Conservation (phyloP, 768 basidiomycete genomes). For the Steccherinum ochraceum region DNA sequence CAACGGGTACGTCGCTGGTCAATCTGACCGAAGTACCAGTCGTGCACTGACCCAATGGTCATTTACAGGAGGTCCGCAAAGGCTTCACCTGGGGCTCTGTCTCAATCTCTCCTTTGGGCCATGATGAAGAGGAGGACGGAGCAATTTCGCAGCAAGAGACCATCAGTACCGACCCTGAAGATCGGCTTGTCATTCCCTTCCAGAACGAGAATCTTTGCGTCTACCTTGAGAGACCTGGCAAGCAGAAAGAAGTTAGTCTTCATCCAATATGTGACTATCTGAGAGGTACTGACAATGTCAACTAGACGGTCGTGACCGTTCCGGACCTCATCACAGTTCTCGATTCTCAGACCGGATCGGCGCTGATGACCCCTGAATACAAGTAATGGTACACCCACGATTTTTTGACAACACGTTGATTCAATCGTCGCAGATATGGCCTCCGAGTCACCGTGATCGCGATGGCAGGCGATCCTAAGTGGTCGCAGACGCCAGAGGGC, state of each 20-base stretch:
- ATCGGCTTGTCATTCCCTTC: slow-evolving; percentile 45
- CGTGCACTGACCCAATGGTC: not conserved
- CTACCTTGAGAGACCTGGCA: slow-evolving; percentile 26
- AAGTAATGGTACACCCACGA: slow-evolving; percentile 13
- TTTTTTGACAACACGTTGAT: not conserved
- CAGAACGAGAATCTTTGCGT: slow-evolving; percentile 59
- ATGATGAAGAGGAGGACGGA: slow-evolving; percentile 24
- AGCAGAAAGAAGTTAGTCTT: slow-evolving; percentile 22
- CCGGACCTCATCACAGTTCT: slow-evolving; percentile 62
- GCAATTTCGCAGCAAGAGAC: not conserved
- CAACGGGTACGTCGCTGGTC: slow-evolving; percentile 12
- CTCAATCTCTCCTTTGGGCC: slow-evolving; percentile 22
- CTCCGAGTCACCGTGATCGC: slow-evolving; percentile 49
- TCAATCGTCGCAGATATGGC: slow-evolving; percentile 32
- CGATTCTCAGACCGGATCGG: slow-evolving; percentile 54
- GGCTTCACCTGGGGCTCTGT: slow-evolving; percentile 28
- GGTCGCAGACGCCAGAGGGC: slow-evolving; percentile 44
- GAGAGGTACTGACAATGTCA: slow-evolving; percentile 4
- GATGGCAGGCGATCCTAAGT: slow-evolving; percentile 44
- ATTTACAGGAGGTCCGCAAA: slow-evolving; percentile 24
- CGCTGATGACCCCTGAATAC: slow-evolving; percentile 60
- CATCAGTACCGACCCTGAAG: slow-evolving; percentile 6
- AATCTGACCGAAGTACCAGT: not conserved
- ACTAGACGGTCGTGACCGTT: slow-evolving; percentile 45
- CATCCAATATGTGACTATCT: slow-evolving; percentile 6